Conservation (phyloP, 495 filamentous ascomycete species). For the Xylaria bambusicola region DNA sequence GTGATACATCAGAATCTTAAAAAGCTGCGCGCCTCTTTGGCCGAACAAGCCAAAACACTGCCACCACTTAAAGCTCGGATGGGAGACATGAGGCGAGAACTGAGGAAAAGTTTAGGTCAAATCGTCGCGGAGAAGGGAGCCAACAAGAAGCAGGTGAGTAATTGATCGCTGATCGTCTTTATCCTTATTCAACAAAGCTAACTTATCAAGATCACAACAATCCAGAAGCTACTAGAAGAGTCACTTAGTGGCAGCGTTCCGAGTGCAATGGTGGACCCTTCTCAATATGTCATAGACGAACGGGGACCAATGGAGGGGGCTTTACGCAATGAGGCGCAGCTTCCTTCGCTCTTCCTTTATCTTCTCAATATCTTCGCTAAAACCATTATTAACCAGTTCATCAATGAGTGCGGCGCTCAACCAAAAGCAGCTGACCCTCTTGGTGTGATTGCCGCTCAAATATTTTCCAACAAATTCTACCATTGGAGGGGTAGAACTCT, state of each 20-base stretch:
- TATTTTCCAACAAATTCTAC: conserved; percentile 70
- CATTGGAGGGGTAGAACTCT: conserved; percentile 70
- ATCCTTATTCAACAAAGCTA: conserved; percentile 10
- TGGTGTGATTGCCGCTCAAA: conserved; percentile 70
- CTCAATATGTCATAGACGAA: conserved; percentile 60
- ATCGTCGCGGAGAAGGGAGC: conserved; percentile 63
- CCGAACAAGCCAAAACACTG: conserved; percentile 48
- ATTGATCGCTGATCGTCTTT: conserved; percentile 35
- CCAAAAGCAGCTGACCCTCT: conserved; percentile 76
- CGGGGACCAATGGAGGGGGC: conserved; percentile 56
- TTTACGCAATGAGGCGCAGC: conserved; percentile 52
- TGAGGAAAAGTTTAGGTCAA: conserved; percentile 73
- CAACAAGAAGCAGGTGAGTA: conserved; percentile 63
- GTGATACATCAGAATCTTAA: conserved; percentile 76
- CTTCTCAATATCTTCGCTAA: conserved; percentile 84
- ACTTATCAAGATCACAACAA: conserved; percentile 44
- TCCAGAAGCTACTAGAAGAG: conserved; percentile 43
- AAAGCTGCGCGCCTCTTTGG: conserved; percentile 60
- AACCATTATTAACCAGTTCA: conserved; percentile 69
- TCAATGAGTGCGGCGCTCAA: conserved; percentile 70
- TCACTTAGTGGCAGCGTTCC: conserved; percentile 43
- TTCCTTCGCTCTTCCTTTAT: conserved; percentile 76
- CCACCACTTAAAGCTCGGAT: conserved; percentile 60
- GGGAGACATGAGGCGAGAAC: conserved; percentile 73
- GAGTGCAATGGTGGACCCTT: conserved; percentile 65